These are phyloP conservation scores for Malassezia vespertilionis DNA, from an alignment of 1,284 basidiomycete species.

Conservation along the genomic window DNA sequence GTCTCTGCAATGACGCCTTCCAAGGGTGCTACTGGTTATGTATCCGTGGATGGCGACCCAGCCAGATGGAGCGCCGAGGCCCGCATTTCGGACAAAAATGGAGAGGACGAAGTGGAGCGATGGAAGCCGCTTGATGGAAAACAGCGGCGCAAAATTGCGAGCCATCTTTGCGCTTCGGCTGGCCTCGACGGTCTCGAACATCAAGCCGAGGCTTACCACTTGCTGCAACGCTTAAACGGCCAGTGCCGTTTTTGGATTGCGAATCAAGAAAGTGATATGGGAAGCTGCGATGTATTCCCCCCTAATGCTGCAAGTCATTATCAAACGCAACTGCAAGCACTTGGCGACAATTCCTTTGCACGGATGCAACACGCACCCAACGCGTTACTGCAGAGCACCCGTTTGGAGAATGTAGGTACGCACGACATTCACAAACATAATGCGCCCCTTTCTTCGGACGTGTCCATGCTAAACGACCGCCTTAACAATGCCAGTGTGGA, in stretches of 20 bases:
- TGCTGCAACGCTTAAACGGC: constrained; percentile 25
- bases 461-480: not conserved
- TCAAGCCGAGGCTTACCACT: constrained; percentile 27
- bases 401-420: not conserved
- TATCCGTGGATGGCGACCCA: constrained; percentile 1
- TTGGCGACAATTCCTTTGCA: constrained; percentile 37
- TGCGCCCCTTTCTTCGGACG: not conserved
- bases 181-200: constrained; percentile 37
- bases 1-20: constrained; percentile 1
- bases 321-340: constrained; percentile 31
- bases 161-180: constrained; percentile 34
- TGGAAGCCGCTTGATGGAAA: constrained; percentile 23
- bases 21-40: not conserved
- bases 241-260: constrained; percentile 1
- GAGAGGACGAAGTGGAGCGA: not conserved
- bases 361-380: no score
- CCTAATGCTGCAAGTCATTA: constrained; percentile 43
- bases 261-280: not conserved
- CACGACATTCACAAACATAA: not conserved
- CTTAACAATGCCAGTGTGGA: not conserved
- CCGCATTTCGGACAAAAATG: not conserved
- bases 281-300: constrained; percentile 25
- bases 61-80: not conserved
- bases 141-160: constrained; percentile 27
- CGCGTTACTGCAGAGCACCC: not conserved